Evolutionary conservation across 2,329 filamentous ascomycete species (phyloP).

Genomic region (Aschersonia sp.): DNA sequence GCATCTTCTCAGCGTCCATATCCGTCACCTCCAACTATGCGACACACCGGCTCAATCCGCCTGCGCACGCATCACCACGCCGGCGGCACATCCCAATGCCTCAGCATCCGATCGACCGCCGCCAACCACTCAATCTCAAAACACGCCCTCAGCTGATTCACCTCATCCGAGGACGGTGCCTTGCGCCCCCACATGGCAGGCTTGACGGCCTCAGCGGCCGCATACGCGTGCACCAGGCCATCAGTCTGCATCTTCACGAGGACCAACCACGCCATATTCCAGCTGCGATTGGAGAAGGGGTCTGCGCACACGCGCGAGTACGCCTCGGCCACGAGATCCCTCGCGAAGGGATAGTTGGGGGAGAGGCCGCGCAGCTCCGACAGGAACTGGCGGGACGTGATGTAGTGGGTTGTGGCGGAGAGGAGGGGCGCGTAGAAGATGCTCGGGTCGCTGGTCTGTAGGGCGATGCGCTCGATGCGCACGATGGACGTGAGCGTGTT

Average conservation of each 20-base stretch:
- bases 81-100: slow-evolving; percentile 52
- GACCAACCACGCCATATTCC: slow-evolving; percentile 65
- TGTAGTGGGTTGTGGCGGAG: slow-evolving; percentile 56
- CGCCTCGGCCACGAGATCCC: slow-evolving; percentile 50
- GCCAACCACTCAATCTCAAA: slow-evolving; percentile 54
- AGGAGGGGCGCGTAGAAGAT: slow-evolving; percentile 53
- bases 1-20: background rate
- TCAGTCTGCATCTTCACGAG: slow-evolving; percentile 51
- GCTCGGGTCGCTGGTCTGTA: slow-evolving; percentile 39
- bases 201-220: slow-evolving; percentile 43
- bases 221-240: slow-evolving; percentile 45
- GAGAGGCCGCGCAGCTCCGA: slow-evolving; percentile 57
- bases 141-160: slow-evolving; percentile 42
- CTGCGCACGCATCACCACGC: slow-evolving; percentile 29
- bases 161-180: slow-evolving; percentile 38
- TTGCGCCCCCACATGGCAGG: slow-evolving; percentile 57
- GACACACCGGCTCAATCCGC: no score
- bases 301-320: slow-evolving; percentile 49
- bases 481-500: slow-evolving; percentile 62
- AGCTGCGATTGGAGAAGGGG: slow-evolving; percentile 52
- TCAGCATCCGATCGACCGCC: slow-evolving; percentile 50
- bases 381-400: slow-evolving; percentile 54
- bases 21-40: background rate
- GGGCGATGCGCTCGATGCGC: slow-evolving; percentile 53
- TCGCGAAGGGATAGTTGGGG: slow-evolving; percentile 51